Conservation (phyloP, 2,329 filamentous ascomycete genomes). For the Pseudocercospora macadamiae region DNA sequence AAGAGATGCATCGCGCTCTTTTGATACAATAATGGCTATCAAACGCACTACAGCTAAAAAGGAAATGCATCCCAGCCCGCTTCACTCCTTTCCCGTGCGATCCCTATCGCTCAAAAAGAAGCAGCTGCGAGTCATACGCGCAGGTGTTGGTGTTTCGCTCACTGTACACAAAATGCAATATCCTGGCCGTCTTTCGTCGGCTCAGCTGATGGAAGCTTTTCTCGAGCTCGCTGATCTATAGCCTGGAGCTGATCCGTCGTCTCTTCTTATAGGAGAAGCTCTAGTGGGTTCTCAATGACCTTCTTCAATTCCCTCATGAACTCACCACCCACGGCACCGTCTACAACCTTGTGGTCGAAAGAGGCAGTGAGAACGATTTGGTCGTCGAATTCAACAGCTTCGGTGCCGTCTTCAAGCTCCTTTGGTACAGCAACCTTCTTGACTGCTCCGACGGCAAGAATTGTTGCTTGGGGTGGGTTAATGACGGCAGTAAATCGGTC, state of each 20-base stretch:
- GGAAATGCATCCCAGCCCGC: conserved; percentile 1
- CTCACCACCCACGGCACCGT: conserved; percentile 93
- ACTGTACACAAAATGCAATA: conserved; percentile 27
- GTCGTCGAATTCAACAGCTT: conserved; percentile 84
- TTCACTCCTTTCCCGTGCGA: background rate
- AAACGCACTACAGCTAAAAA: conserved; percentile 3
- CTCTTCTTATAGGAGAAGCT: conserved; percentile 75
- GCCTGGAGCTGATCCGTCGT: conserved; percentile 13
- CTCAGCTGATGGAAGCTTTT: conserved; percentile 1
- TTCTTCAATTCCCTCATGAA: conserved; percentile 98
- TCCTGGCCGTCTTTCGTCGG: conserved; percentile 4
- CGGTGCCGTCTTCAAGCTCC: conserved; percentile 79
- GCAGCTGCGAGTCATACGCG: conserved; percentile 1
- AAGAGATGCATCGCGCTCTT: conserved; percentile 19
- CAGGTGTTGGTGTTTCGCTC: conserved; percentile 19
- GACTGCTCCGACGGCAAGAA: conserved; percentile 91
- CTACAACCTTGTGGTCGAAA: conserved; percentile 99
- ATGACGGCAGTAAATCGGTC: conserved; percentile 98
- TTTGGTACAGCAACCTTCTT: conserved; percentile 91
- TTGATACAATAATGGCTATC: conserved; percentile 21
- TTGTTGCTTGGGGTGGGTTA: conserved; percentile 96
- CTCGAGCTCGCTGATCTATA: conserved; percentile 3
- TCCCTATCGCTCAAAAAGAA: conserved; percentile 8
- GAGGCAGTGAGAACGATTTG: conserved; percentile 93
- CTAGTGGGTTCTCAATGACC: conserved; percentile 94